Evolutionary conservation across 176 grass and related monocot species (phyloP), one percentile per base, ranked within the genome.

Genomic region (Tillandsia leiboldiana): DNA sequence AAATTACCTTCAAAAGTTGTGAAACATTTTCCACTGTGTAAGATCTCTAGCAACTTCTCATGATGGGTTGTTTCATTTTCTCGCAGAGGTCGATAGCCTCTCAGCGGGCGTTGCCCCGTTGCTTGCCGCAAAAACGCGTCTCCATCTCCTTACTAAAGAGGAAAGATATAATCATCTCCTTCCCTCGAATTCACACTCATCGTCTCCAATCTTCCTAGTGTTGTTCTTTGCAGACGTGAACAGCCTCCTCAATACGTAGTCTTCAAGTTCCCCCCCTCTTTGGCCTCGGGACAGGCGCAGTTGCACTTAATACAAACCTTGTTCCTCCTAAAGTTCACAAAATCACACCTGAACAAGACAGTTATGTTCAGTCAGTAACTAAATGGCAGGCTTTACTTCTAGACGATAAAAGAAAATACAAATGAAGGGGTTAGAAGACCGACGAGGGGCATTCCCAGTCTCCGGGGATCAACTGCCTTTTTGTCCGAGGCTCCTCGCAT

Each of bases 381-480:
- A 27, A 64, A 20, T 3, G 62, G 8, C 12, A 53, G 50, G 10
- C 51, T 51, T 26, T 70, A 53, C 1, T 10, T 15, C 15, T n/a
- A 13, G 1, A 56, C 18, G 10, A 10, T n/a, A 61, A 14, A 11
- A 27, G 24, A 28, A 66, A 67, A 20, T 50, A 56, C 29, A 26
- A 42, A 53, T 33, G 9, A 29, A 9, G 6, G 12, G 11, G n/a
- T 10, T 24, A 13, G 23, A 67, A 26, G 9, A 65, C 48, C 5
- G 79, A 99, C 90, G 79, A 87, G 48, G 90, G 82, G 13, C 95
- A 99, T 71, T 99, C 77, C 95, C 95, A 99, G 26, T 88, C 95
- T 33, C 87, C 90, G 70, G 80, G 85, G 24, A 80, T 83, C 29
- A 99, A 80, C 75, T 84, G 70, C 78, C 82, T 86, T 72, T 90